Evolutionary conservation across 257 asterid genomes (phyloP).

Genomic region (Scutellaria galericulata): DNA sequence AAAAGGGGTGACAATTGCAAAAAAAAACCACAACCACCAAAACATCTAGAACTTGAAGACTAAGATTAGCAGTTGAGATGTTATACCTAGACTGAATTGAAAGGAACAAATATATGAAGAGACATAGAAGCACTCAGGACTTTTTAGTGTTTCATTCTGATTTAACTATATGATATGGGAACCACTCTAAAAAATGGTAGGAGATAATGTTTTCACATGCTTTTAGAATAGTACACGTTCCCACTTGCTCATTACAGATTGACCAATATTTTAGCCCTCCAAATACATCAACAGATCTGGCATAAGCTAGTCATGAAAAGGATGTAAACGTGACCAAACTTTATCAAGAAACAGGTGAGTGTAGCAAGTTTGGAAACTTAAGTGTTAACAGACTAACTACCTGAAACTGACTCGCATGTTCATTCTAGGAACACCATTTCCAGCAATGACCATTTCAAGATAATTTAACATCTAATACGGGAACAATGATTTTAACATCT

Average conservation of each 20-base stretch:
- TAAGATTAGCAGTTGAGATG: constrained; percentile 4
- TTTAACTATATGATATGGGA: constrained; percentile 2
- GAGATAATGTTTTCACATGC: too few species aligned
- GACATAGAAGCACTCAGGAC: neutral
- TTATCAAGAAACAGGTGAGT: neutral
- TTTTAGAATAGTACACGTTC: neutral
- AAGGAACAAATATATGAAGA: neutral
- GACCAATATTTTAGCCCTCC: constrained; percentile 4
- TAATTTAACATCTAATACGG: neutral
- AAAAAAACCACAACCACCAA: constrained; percentile 20
- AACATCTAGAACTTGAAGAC: constrained; percentile 14
- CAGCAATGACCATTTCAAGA: constrained; percentile 5
- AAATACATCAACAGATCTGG: neutral
- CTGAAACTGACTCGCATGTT: constrained; percentile 5
- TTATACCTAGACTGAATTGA: constrained; percentile 3
- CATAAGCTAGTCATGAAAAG: constrained; percentile 12
- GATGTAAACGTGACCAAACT: neutral
- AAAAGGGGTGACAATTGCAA: constrained; percentile 9
- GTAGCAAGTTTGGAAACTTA: constrained; percentile 16
- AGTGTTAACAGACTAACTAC: neutral
- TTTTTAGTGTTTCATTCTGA: neutral
- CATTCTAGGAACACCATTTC: constrained; percentile 17
- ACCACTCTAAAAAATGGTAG: neutral
- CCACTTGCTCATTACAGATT: constrained; percentile 15
- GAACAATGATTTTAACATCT: too few species aligned